Evolutionary conservation across 139 green algal genomes (phyloP).

Genomic region (Chlamydomonas schloesseri): DNA sequence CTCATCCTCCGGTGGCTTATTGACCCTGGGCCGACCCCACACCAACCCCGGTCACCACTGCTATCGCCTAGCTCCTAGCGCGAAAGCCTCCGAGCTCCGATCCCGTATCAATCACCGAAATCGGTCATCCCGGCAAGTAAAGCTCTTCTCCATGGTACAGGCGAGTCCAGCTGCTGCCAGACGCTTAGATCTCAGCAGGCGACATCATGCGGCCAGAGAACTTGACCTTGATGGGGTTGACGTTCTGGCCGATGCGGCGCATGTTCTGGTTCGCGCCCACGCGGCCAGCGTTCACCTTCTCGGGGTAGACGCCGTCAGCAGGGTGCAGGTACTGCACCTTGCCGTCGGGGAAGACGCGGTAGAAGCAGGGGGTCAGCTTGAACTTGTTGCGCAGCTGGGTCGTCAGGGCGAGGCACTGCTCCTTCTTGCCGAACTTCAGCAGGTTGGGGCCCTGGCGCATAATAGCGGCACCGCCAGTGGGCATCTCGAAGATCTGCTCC

Average conservation of each 20-base stretch:
- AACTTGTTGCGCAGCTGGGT: slow-evolving; percentile 98
- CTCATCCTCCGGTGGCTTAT: no score
- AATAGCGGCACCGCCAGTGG: slow-evolving; percentile 97
- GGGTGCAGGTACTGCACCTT: slow-evolving; percentile 99
- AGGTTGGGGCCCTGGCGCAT: slow-evolving; percentile 99
- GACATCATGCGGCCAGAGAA: slow-evolving; percentile 43
- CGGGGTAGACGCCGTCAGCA: slow-evolving; percentile 98
- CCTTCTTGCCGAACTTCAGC: slow-evolving; percentile 98
- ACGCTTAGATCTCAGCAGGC: slow-evolving; percentile 38
- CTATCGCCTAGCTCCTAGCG: not conserved
- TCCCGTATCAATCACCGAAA: no score
- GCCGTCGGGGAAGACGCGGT: slow-evolving; percentile 94
- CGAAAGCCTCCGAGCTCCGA: not conserved
- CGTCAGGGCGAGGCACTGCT: slow-evolving; percentile 98
- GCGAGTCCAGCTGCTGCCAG: not conserved
- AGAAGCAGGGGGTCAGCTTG: slow-evolving; percentile 94
- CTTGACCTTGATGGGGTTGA: slow-evolving; percentile 85
- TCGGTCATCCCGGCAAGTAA: not conserved
- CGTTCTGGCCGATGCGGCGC: slow-evolving; percentile 96
- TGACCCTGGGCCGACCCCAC: no score
- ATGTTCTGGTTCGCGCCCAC: slow-evolving; percentile 90
- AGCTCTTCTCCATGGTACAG: slow-evolving; percentile 29
- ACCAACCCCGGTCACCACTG: not conserved
- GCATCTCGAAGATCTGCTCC: slow-evolving; percentile 99
- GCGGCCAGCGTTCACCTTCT: slow-evolving; percentile 98